Base-by-base conservation (phyloP, 2,329 filamentous ascomycete species). In the Aspergillus sp. region DNA sequence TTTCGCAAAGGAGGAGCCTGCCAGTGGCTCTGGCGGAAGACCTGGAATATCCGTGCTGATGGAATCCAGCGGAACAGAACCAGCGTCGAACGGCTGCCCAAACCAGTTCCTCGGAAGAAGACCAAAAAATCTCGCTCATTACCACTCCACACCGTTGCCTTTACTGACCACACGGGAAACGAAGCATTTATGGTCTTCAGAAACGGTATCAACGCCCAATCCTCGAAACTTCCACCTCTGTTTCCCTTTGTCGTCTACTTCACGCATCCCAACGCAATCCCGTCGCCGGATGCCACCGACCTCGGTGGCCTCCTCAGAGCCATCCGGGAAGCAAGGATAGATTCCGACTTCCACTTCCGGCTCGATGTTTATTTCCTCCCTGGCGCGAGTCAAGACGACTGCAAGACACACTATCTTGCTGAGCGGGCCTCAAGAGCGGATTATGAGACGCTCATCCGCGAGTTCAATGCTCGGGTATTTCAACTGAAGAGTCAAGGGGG, bases 181-280 rank as follows among this genome's bases (percentile, higher is more conserved):
- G 30, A 49, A 7, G 52, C 57, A n/a, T 63, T 57, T 17, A 63
- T 63, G 47, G 61, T 56, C 19, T 60, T 63, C 48, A 43, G 52
- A 11, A 57, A 58, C 6, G 6, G 46, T 3, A 19, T 22, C 48
- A 13, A n/a, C 34, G 23, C 41, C 2, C 1, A 19, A 19, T 19
- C 19, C 19, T 19, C 2, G 19, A 19, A 19, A 19, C 49, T 62
- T 23, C 60, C 45, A 54, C 60, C 54, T 11, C 59, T 60, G 23
- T 63, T 52, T 41, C 52, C 57, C 38, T 60, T 63, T 13, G 51
- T 49, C n/a, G 47, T 63, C 23, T 63, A 57, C 41, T 60, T 63
- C 31, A 60, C 57, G 13, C 43, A 55, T 47, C 53, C 53, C 4
- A 45, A 63, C 34, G 19, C 52, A n/a, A 19, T 17, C 7, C 30